Base-by-base conservation (phyloP, 139 green algal genomes). In the Tetratostichococcus sp. region DNA sequence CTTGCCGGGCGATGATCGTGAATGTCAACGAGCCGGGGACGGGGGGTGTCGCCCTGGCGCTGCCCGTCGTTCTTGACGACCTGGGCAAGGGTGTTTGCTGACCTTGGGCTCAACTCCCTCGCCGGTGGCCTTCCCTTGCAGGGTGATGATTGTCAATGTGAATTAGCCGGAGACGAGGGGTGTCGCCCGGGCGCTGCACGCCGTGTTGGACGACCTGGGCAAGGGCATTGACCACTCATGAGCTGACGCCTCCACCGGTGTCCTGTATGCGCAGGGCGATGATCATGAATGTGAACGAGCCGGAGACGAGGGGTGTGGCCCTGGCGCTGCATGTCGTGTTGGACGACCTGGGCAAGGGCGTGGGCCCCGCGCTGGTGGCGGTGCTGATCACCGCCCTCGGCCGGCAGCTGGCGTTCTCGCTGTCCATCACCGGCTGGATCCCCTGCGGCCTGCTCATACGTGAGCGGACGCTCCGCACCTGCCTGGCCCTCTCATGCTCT, bases 21-120 rank as follows among this genome's bases (percentile, higher is more conserved):
- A 94, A 95, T 58, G 86, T 93, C 22, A 95, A 95, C 81, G 84
- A 92, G 73, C 92, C 92, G 1, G 89, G 94, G 77, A 86, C 79
- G 16, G 79, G 92, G 0, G 91, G 92, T 17, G 79, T 94, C 17
- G 87, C 91, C 17, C 80, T 95, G 23, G 92, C 90, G 22, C 67
- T 88, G 58, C 88, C 94, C 77, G 86, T 85, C 4, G 87, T 89
- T 43, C 86, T 89, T 28, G 92, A 96, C 71, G 91, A 96, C 76
- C 69, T 96, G 16, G 92, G 92, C 30, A 91, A 90, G 72, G 85
- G 89, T 0, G 59, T 92, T n/a, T n/a, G n/a, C n/a, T n/a, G n/a
- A n/a, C n/a, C n/a, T n/a, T n/a, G n/a, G n/a, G n/a, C n/a, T n/a
- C n/a, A n/a, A n/a, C n/a, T n/a, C n/a, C n/a, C n/a, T n/a, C n/a